Conservation (phyloP, 331 rosid species). For the Pyracantha coccinea region DNA sequence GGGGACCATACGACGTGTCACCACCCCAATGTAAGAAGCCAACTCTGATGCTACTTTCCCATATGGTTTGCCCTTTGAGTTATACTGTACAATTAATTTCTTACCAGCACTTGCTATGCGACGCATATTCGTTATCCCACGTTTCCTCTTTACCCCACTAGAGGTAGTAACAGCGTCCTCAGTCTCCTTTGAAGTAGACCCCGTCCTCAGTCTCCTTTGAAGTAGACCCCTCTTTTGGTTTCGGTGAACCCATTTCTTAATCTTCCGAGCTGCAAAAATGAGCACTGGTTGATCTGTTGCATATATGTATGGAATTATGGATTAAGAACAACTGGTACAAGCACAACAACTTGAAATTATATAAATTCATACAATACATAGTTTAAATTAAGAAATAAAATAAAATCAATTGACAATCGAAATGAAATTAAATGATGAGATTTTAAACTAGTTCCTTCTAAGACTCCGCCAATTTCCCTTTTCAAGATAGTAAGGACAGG, state of each 20-base stretch:
- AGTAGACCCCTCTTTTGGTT: background rate
- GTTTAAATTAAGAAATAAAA: background rate
- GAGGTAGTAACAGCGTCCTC: background rate
- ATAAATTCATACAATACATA: background rate
- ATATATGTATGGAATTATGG: background rate
- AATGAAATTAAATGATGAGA: too few species aligned
- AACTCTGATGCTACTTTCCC: slow-evolving; percentile 7
- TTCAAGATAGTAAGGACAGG: too few species aligned
- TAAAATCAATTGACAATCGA: background rate
- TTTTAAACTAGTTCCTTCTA: too few species aligned
- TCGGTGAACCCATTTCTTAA: background rate
- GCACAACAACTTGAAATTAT: background rate
- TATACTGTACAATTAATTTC: slow-evolving; percentile 6
- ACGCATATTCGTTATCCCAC: background rate
- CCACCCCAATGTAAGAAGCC: slow-evolving; percentile 3
- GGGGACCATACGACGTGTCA: slow-evolving; percentile 1
- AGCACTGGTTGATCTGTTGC: background rate
- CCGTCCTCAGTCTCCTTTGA: background rate
- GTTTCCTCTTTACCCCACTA: background rate
- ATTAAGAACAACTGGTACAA: background rate
- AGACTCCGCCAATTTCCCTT: too few species aligned
- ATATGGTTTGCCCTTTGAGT: background rate
- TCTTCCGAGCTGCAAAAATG: background rate
- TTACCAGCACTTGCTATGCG: background rate
- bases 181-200: background rate